Base-by-base conservation (phyloP, 805 yeast genomes). In the Starmerella apicola region DNA sequence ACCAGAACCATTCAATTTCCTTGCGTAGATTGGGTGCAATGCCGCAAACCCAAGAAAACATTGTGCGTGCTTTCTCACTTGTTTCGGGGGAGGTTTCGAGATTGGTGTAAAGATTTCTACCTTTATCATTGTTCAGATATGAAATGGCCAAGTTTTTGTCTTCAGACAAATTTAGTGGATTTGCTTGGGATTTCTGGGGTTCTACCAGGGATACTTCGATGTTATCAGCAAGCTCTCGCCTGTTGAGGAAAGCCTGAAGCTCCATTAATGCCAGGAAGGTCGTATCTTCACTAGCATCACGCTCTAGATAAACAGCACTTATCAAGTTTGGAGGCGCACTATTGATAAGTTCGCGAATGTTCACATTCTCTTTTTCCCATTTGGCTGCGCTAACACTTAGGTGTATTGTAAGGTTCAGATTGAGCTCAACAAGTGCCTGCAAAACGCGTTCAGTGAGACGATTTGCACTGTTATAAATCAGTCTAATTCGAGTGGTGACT, bases 311-410 rank as follows among this genome's bases (percentile, higher is more conserved):
- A 12, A 46, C 33, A 2, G 37, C 17, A 3, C 27, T 29, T 20
- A 46, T 15, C 7, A 22, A 17, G n/a, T 18, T 21, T 1, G 10
- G 22, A 0, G 43, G 43, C 22, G 40, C 39, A 30, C 38, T 36
- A 4, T 32, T 28, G 20, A 46, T 35, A 20, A 48, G 17, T 5
- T 46, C 37, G 16, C 40, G 42, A 8, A 40, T 4, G 13, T 41
- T 34, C 12, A 31, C 10, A 12, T 20, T 17, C 5, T 12, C 17
- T 8, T 16, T 28, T 2, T 5, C 25, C 49, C 48, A 41, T 5
- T 50, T 45, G 0, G 75, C 72, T 30, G 77, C 69, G 80, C 81
- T 74, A 2, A 79, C 68, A 1, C 84, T 84, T 43, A 78, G 50
- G 0, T 80, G 57, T 18, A 80, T 49, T 0, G 76, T 70, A 65